A percentile compares a stretch with the other conserved stretches of the same genome.
phyloP scores from a whole-genome alignment of 768 basidiomycete species.

The Boletus barrowsii region DNA sequence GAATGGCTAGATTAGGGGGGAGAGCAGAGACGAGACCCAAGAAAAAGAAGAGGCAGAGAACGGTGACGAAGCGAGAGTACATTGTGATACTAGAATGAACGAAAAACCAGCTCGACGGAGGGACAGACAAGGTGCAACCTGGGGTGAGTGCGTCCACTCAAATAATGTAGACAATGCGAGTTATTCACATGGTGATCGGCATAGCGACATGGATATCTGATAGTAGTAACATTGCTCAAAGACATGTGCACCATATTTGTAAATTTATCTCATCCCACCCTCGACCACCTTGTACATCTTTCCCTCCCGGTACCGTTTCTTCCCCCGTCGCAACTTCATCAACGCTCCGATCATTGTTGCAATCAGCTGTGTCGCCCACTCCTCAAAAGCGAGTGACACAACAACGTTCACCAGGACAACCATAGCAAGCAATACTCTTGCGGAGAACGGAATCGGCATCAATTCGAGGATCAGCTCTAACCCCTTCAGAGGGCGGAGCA shows the following conservation, averaged over 20 bases:
- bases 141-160: not conserved
- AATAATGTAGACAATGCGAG: not conserved
- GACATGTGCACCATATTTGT: too few relatives aligned
- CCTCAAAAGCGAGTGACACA: constrained; percentile 73
- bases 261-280: constrained; percentile 51
- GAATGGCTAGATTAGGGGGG: constrained; percentile 19
- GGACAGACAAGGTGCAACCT: not conserved
- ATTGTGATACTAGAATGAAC: constrained; percentile 23
- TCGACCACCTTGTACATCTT: constrained; percentile 88
- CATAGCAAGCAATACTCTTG: constrained; percentile 64
- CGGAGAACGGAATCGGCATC: constrained; percentile 67
- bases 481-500: constrained; percentile 65
- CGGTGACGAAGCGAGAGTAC: constrained; percentile 17
- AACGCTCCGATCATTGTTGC: constrained; percentile 52
- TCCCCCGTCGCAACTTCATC: constrained; percentile 39
- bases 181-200: constrained; percentile 8
- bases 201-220: constrained; percentile 11
- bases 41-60: constrained; percentile 23
- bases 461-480: constrained; percentile 68
- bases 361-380: constrained; percentile 61
- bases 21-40: constrained; percentile 25
- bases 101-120: constrained; percentile 38
- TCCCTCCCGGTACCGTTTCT: constrained; percentile 53
- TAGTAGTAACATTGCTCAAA: too few relatives aligned
- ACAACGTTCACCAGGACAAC: constrained; percentile 69